Percentiles rank a stretch among this genome's conserved stretches.
Evolutionary conservation across 495 filamentous ascomycete species (phyloP).

Genomic region (Penicillium samsonianum): DNA sequence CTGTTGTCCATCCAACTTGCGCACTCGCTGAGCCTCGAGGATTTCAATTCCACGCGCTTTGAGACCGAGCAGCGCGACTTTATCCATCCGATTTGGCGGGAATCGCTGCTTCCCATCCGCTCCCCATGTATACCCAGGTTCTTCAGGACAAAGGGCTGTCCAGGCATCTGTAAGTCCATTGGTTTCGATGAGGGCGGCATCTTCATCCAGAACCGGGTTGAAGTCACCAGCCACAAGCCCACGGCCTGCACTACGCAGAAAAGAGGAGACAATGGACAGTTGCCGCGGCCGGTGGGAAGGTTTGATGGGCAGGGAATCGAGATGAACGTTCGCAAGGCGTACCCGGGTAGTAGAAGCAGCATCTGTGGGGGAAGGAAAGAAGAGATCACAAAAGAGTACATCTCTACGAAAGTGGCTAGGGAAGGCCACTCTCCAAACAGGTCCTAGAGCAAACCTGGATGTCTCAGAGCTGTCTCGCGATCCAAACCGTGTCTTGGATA

Average conservation of each 20-base stretch:
- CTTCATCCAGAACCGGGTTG: constrained; percentile 30
- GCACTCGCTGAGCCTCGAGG: constrained; percentile 9
- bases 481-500: constrained; percentile 18
- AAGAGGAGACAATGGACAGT: constrained; percentile 20
- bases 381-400: constrained; percentile 29
- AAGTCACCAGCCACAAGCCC: constrained; percentile 33
- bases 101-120: constrained; percentile 21
- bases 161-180: constrained; percentile 27
- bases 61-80: constrained; percentile 24
- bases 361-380: constrained; percentile 12
- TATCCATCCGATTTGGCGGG: constrained; percentile 28
- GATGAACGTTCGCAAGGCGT: constrained; percentile 27
- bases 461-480: background rate
- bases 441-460: constrained; percentile 11
- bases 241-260: constrained; percentile 19
- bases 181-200: constrained; percentile 14
- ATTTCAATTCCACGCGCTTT: constrained; percentile 17
- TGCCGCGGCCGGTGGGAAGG: constrained; percentile 28
- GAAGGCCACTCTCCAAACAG: constrained; percentile 23
- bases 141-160: constrained; percentile 16
- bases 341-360: constrained; percentile 5
- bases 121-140: constrained; percentile 26
- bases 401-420: constrained; percentile 26
- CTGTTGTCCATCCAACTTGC: background rate
- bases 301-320: constrained; percentile 26